Base-by-base conservation (phyloP, 768 basidiomycete genomes). In the Pleurotus sapidus region DNA sequence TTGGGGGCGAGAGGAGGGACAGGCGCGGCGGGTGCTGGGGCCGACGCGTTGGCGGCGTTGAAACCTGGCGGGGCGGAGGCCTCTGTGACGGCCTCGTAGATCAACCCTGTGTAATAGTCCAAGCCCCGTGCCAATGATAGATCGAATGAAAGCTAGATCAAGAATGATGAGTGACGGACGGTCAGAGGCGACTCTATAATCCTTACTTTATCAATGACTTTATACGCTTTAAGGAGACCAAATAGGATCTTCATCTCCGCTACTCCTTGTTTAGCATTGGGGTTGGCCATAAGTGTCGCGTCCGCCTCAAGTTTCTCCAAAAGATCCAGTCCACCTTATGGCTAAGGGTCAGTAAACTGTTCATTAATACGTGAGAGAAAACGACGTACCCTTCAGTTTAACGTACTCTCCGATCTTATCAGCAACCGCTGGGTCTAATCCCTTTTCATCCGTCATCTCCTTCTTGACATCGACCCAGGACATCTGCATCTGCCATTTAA, bases 81-180 rank as follows among this genome's bases (percentile, higher is more conserved):
- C 66, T 93, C 94, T 43, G 94, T 91, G 59, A 91, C 84, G 45
- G 93, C 97, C 73, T 99, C 96, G 73, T 96, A 98, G 69, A 98
- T 98, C 65, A 99, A 88, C 14, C 97, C 97, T 2, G 96, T 99
- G 74, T 99, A 98, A 73, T 99, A 98, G 71, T 98, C 97, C 18
- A 98, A 82, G 39, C 96, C 96, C 30, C 96, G 89, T 15, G 96
- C 96, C 11, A 99, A 84, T 2, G 95, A 97, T 61, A 98, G 83
- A 71, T 99, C 96, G 68, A 99, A 98, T 2, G 93, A 95, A 65
- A 99, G 83, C 91, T 95, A 61, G 0, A 23, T 30, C 8, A 3
- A 34, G 9, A 9, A 34, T 34, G 7, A 8, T 34, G 3, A 34
- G 30, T 34, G 1, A 34, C 8, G 11, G 30, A 34, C 30, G 1